Evolutionary conservation across 352 stramenopile species (phyloP), one percentile per base, ranked within the genome.

Genomic region (Globisporangium emineosum): DNA sequence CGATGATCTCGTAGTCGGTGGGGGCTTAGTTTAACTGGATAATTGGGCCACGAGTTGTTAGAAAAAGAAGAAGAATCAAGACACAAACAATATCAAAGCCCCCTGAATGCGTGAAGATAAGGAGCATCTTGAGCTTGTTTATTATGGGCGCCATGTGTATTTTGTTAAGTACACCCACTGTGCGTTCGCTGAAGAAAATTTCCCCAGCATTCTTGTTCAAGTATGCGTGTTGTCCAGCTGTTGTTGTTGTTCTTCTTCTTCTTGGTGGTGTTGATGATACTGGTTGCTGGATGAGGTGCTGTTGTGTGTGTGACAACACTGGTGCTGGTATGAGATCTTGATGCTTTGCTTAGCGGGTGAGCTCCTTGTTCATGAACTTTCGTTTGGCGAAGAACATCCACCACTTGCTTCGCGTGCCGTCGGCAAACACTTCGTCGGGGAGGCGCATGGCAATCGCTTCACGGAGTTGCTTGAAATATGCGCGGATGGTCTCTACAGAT

Each of bases 351-450:
- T 89, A 91, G 68, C 80, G 79, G 50, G 66, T 58, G 55, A 97
- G 79, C 70, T 96, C 88, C 77, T 97, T 97, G 81, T 96, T 96
- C 92, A 98, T 97, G 68, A 98, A 98, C 77, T 97, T 97, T 76
- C 88, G 78, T 82, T 98, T 98, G 65, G 88, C 78, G 65, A 97
- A 98, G 42, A 94, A 71, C 85, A 95, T 96, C 92, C 92, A 98
- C 89, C 93, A 98, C 79, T 98, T 98, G 84, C 93, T 97, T 65
- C 89, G 86, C 63, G 79, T 73, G 62, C 81, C 87, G 65, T 97
- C 92, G 33, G 71, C 77, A 57, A 90, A 97, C 15, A 98, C 80
- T 43, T 88, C 69, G 33, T 97, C 90, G 12, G 92, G 78, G 8
- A 97, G 65, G 21, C 92, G 81, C 53, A 86, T 77, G 23, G 82